These are phyloP conservation scores for Colletotrichum orbiculare DNA, from an alignment of 2,329 filamentous ascomycete genomes.

Conservation along the genomic window DNA sequence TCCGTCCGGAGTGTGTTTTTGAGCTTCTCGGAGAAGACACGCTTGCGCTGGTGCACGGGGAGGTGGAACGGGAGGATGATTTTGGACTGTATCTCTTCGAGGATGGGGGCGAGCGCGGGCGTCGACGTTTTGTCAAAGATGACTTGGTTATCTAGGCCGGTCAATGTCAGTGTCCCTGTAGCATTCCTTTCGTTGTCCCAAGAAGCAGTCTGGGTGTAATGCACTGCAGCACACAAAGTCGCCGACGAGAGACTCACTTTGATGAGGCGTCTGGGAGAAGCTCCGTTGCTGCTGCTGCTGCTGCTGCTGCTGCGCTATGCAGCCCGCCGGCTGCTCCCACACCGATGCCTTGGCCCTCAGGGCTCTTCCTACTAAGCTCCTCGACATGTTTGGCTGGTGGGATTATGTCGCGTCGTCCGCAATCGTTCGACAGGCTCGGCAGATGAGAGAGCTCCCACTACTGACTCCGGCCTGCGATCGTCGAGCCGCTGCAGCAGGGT, in stretches of 20 bases:
- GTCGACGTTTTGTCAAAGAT: conserved; percentile 65
- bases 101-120: conserved; percentile 62
- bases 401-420: background rate
- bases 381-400: conserved; percentile 22
- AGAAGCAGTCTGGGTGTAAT: too few relatives aligned
- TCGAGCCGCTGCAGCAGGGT: conserved; percentile 4
- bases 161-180: too few relatives aligned
- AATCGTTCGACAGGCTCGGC: conserved; percentile 16
- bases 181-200: too few relatives aligned
- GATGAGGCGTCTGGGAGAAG: conserved; percentile 34
- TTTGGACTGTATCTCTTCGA: conserved; percentile 65
- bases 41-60: conserved; percentile 60
- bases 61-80: conserved; percentile 73
- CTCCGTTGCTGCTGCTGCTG: conserved; percentile 24
- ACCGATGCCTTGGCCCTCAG: conserved; percentile 33
- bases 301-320: conserved; percentile 13
- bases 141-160: conserved; percentile 41
- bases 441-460: conserved; percentile 2
- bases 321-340: conserved; percentile 31
- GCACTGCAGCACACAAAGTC: too few relatives aligned
- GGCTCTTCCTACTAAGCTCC: conserved; percentile 33
- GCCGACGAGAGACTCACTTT: conserved; percentile 14
- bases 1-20: conserved; percentile 62
- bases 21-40: conserved; percentile 61
- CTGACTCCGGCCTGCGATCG: background rate